Conservation (phyloP, 768 basidiomycete genomes). For the Lactifluus echinatus region DNA sequence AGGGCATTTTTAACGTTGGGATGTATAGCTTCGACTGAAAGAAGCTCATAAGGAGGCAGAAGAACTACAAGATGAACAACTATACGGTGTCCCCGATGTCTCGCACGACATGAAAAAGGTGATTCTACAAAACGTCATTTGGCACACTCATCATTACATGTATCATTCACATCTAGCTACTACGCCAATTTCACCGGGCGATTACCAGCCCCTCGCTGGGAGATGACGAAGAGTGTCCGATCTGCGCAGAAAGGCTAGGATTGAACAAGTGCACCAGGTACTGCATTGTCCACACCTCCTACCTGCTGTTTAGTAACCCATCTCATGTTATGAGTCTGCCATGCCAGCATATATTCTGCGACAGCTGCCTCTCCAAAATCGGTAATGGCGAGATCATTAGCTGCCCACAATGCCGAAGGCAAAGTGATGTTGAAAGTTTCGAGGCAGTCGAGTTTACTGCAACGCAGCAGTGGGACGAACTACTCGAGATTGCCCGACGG, state of each 20-base stretch:
- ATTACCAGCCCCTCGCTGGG: conserved; percentile 32
- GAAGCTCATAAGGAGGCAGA: conserved; percentile 33
- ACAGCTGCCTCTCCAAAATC: conserved; percentile 30
- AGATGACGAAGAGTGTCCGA: conserved; percentile 32
- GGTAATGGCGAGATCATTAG: conserved; percentile 25
- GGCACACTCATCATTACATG: background rate
- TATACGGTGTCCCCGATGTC: conserved; percentile 29
- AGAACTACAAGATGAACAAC: conserved; percentile 28
- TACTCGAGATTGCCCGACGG: conserved; percentile 32
- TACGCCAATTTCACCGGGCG: conserved; percentile 33
- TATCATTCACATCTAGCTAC: conserved; percentile 26
- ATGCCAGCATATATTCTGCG: conserved; percentile 39
- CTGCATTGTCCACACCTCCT: background rate
- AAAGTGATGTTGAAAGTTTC: conserved; percentile 27
- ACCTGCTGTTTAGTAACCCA: background rate
- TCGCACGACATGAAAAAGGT: conserved; percentile 37
- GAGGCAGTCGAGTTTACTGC: conserved; percentile 33
- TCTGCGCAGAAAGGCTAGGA: conserved; percentile 32
- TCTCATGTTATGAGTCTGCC: conserved; percentile 27
- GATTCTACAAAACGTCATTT: background rate
- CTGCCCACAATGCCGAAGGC: conserved; percentile 34
- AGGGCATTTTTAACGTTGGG: background rate
- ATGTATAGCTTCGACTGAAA: conserved; percentile 24
- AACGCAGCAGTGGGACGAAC: conserved; percentile 35
- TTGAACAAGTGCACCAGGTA: conserved; percentile 30